These are phyloP conservation scores for Piper longum DNA, from an alignment of 164 flowering plant species.

Conservation along the genomic window DNA sequence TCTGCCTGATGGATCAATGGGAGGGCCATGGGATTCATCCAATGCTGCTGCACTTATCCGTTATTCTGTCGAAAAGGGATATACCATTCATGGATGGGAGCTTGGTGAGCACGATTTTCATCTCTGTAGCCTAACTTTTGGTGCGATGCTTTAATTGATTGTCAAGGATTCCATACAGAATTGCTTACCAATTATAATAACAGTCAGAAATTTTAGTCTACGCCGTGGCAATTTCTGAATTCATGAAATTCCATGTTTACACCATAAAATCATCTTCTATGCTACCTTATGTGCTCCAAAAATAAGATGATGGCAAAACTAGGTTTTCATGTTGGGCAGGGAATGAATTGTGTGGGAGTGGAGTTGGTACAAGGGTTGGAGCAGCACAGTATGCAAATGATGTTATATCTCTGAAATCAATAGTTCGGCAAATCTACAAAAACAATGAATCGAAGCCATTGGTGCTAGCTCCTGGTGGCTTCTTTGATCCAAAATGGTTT, in stretches of 20 bases:
- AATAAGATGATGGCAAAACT: neutral
- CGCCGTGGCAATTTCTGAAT: too few relatives aligned
- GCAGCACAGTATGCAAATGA: constrained; percentile 53
- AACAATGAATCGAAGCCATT: constrained; percentile 27
- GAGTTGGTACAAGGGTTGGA: constrained; percentile 43
- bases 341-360: constrained; percentile 57
- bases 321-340: constrained; percentile 22
- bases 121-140: too few relatives aligned
- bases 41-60: constrained; percentile 60
- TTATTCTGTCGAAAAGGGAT: constrained; percentile 48
- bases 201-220: too few relatives aligned
- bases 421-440: constrained; percentile 33
- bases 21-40: constrained; percentile 60
- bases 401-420: constrained; percentile 19
- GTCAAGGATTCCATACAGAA: too few relatives aligned
- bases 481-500: constrained; percentile 51
- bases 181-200: too few relatives aligned
- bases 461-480: constrained; percentile 58
- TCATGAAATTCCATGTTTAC: too few relatives aligned
- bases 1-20: constrained; percentile 22
- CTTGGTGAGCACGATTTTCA: constrained; percentile 38
- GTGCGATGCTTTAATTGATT: too few relatives aligned
- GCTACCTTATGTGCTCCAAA: too few relatives aligned
- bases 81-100: constrained; percentile 74
- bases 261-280: too few relatives aligned